Evolutionary conservation across 306 rosid species (phyloP), one percentile per base, ranked within the genome.

Genomic region (Vigna unguiculata): DNA sequence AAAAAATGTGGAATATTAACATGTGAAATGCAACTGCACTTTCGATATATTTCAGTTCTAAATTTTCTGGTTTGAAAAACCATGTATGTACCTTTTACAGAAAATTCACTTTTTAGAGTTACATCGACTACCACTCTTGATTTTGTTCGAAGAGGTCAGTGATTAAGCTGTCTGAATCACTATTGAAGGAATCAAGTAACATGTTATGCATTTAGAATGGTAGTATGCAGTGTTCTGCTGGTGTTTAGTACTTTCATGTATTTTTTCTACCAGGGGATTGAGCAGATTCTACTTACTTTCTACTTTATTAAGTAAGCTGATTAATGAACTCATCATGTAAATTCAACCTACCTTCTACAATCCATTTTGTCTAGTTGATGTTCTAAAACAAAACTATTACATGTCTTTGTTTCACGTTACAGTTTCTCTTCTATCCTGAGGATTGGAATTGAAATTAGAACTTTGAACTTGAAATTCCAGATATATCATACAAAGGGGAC

Each of bases 391-490:
- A 58, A 69, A 16, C 46, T 12, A 49, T 19, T 17, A 25, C 12
- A 22, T 54, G 46, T 54, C 40, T 49, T 24, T 75, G 52, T 34
- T 16, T 30, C 69, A 43, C 54, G 4, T 28, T 22, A 40, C 47
- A 47, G 48, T 19, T 75, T 12, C 66, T 34, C 53, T 36, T 22
- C 41, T 0, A 38, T 20, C 25, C 58, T 6, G 30, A 28, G 61
- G 52, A 47, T 9, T 77, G 70, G 30, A 46, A 46, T 58, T 69
- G 70, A 66, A 67, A n/a, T 54, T 24, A 53, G 45, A 69, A 46
- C 40, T 19, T 48, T 45, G n/a, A 69, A 24, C 58, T 41, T 41
- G 51, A 20, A 70, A 36, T 70, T 61, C 46, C 48, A 71, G 51
- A 17, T 62, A 38, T 51, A 38, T 24, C 53, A 78, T 58, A 25